Conservation (phyloP, 176 grass and related monocot genomes). For the Juncus effusus region DNA sequence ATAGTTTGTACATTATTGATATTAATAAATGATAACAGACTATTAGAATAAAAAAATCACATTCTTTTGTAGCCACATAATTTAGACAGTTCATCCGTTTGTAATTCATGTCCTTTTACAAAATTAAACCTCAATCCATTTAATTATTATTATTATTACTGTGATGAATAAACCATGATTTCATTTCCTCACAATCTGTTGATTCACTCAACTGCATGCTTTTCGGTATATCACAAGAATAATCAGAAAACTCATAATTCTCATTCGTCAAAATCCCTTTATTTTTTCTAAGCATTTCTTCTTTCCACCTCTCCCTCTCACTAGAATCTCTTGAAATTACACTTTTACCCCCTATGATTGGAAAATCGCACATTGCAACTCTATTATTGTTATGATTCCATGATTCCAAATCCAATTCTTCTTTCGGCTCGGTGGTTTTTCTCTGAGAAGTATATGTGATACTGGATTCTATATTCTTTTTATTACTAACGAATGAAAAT, state of each 20-base stretch:
- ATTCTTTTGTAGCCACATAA: not conserved
- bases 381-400: constrained; percentile 2
- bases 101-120: no score
- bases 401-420: constrained; percentile 46
- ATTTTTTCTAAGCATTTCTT: constrained; percentile 51
- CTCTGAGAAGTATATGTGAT: constrained; percentile 27
- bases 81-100: no score
- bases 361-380: constrained; percentile 38
- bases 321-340: constrained; percentile 45
- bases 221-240: constrained; percentile 3
- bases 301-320: constrained; percentile 69
- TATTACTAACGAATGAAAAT: constrained; percentile 77
- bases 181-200: constrained; percentile 35
- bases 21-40: not conserved
- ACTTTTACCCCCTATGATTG: constrained; percentile 58
- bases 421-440: constrained; percentile 22
- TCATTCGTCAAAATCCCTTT: constrained; percentile 25
- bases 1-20: not conserved
- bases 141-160: constrained; percentile 5
- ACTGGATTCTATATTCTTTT: constrained; percentile 27
- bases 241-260: not conserved
- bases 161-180: constrained; percentile 32
- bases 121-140: no score
- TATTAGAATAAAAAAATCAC: not conserved
- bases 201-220: constrained; percentile 20